Base-by-base conservation (phyloP, 1,139 yeast genomes). In the Yamadazyma atmosphaerica region DNA sequence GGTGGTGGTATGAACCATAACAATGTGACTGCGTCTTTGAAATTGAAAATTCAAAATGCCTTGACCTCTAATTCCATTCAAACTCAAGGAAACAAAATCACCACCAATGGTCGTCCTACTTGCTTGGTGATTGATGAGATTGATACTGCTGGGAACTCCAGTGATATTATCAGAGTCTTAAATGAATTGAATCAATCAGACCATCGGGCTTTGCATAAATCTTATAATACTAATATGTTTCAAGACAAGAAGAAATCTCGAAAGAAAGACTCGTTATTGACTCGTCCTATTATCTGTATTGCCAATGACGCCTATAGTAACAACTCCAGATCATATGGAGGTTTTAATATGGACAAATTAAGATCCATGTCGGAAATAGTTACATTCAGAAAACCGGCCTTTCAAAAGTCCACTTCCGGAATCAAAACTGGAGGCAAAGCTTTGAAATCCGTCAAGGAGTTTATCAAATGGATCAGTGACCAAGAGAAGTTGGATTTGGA, bases 61-160 rank as follows among this genome's bases (percentile, higher is more conserved):
- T 65, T 89, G 37, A 80, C 83, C 7, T 75, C 86, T 16, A 81
- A 83, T 45, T 73, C 82, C 4, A 74, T 81, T 40, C 72, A 77
- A 7, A 53, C 65, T 3, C 49, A 54, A 17, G 51, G 49, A 2
- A 38, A 38, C 17, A 44, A 42, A 27, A 30, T 49, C 11, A 18
- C 34, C 8, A 39, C 34, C 7, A 44, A 51, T 28, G 81, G 83
- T 1, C 80, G 74, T 42, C 96, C 96, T 0, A 79, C 86, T 0
- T 88, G 95, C 55, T 65, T 89, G 11, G 72, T 92, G 2, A 85
- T 90, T 7, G 98, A 92, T 60, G 98, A 92, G 56, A 76, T 92
- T 31, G 98, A 92, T 53, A 95, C 96, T 3, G 83, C 88, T n/a
- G 71, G 83, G 0, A 96, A 90, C 52, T 64, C 74, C 32, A 50